Conservation (phyloP, 805 yeast genomes). For the Candida orba region DNA sequence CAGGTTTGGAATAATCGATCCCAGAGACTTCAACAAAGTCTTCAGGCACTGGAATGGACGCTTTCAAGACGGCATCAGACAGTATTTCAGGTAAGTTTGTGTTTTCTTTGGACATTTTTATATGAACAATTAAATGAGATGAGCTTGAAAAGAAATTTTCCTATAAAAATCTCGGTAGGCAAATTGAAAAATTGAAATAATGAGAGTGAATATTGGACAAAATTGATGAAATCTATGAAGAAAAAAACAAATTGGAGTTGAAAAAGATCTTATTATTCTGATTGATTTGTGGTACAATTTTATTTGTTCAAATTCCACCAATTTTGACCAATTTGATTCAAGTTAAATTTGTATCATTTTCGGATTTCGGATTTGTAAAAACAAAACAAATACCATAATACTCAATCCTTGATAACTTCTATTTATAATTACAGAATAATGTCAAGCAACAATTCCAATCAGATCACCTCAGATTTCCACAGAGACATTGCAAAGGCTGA, state of each 20-base stretch:
- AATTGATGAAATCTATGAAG: background rate
- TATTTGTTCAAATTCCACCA: too few relatives aligned
- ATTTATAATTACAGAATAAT: background rate
- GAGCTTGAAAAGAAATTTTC: background rate
- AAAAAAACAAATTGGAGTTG: too few relatives aligned
- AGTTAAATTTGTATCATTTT: too few relatives aligned
- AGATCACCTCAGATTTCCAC: background rate
- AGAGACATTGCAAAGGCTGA: conserved; percentile 13
- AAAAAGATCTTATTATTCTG: too few relatives aligned
- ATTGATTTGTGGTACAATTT: too few relatives aligned
- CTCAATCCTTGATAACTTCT: too few relatives aligned
- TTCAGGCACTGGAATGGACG: conserved; percentile 80
- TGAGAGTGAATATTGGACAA: background rate
- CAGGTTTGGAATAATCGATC: conserved; percentile 77
- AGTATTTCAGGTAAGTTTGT: conserved; percentile 60
- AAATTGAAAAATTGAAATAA: too few relatives aligned
- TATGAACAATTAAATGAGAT: background rate
- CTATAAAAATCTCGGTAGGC: too few relatives aligned
- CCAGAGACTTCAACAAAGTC: conserved; percentile 77
- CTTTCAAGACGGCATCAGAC: conserved; percentile 82
- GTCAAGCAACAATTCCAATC: background rate
- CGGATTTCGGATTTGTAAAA: too few relatives aligned
- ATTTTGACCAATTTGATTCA: too few relatives aligned
- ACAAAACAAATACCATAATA: too few relatives aligned
- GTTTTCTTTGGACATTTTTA: conserved; percentile 29